phyloP scores from a whole-genome alignment of 768 basidiomycete genomes.

The Filobasidium wieringae region DNA sequence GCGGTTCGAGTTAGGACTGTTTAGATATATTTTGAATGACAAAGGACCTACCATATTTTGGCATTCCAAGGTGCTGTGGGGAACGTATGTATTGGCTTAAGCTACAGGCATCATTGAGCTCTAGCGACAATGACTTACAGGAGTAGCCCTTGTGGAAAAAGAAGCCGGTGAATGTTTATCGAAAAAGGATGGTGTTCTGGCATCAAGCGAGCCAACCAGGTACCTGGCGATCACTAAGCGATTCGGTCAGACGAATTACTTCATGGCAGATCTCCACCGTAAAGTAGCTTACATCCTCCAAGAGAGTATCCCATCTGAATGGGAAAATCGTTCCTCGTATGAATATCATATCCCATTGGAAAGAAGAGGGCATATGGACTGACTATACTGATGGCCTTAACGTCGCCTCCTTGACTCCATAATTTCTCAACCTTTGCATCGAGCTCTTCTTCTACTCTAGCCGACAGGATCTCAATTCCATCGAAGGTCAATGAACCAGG shows the following conservation, averaged over 20 bases:
- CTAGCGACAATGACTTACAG: slow-evolving; percentile 15
- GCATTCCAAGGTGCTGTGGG: slow-evolving; percentile 25
- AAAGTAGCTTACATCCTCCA: slow-evolving; percentile 3
- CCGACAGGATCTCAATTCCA: slow-evolving; percentile 27
- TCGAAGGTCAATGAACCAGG: slow-evolving; percentile 25
- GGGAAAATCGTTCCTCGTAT: neutral
- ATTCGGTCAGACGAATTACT: neutral
- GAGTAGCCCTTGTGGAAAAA: slow-evolving; percentile 27
- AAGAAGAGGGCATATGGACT: slow-evolving; percentile 14
- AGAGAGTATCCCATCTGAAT: slow-evolving; percentile 11
- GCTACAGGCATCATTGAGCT: neutral
- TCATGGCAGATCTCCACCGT: neutral
- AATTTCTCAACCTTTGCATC: slow-evolving; percentile 10
- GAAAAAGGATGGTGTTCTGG: slow-evolving; percentile 26
- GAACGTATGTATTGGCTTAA: neutral
- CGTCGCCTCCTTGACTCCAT: slow-evolving; percentile 13
- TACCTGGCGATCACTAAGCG: slow-evolving; percentile 26
- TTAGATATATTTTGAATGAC: neutral
- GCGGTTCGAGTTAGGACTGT: neutral
- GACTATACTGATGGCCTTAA: slow-evolving; percentile 18
- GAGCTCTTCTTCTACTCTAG: slow-evolving; percentile 26
- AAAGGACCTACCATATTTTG: slow-evolving; percentile 21
- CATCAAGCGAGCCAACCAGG: slow-evolving; percentile 24
- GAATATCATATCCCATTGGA: neutral
- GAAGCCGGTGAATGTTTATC: slow-evolving; percentile 17